A percentile compares a stretch with the other conserved stretches of the same genome.
phyloP scores from a whole-genome alignment of 2,329 filamentous ascomycete species.

The Monilinia laxa region DNA sequence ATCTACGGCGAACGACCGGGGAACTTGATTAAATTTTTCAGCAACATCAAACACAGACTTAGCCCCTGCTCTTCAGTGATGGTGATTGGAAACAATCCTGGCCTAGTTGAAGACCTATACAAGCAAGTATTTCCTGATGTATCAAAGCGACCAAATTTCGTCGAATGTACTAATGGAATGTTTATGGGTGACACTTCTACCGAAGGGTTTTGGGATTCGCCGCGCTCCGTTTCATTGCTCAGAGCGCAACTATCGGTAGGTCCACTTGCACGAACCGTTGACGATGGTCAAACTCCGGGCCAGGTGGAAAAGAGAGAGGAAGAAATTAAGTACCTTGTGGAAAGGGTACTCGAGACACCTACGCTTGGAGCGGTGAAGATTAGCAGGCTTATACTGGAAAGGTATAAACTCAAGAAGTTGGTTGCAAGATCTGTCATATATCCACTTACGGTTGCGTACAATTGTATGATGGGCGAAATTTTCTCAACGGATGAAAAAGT shows the following conservation, averaged over 20 bases:
- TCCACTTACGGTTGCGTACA: constrained; percentile 14
- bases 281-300: constrained; percentile 11
- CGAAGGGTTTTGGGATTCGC: neutral
- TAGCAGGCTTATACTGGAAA: neutral
- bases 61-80: neutral
- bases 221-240: neutral
- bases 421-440: constrained; percentile 9
- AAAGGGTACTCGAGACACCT: neutral
- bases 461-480: constrained; percentile 16
- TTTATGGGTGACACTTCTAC: neutral
- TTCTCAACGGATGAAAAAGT: constrained; percentile 18
- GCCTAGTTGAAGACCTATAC: neutral
- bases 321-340: constrained; percentile 1
- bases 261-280: constrained; percentile 8
- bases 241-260: neutral
- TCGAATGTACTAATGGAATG: constrained; percentile 3
- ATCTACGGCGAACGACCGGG: constrained; percentile 6
- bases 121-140: neutral
- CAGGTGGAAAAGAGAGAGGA: constrained; percentile 9
- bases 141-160: constrained; percentile 10
- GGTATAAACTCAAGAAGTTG: constrained; percentile 9
- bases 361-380: neutral
- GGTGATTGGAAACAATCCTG: constrained; percentile 3
- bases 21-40: constrained; percentile 4
- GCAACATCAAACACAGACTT: constrained; percentile 11